A percentile compares a stretch with the other conserved stretches of the same genome.
Evolutionary conservation across 495 filamentous ascomycete genomes (phyloP).

Genomic region (Hypoxylon subgilvum): DNA sequence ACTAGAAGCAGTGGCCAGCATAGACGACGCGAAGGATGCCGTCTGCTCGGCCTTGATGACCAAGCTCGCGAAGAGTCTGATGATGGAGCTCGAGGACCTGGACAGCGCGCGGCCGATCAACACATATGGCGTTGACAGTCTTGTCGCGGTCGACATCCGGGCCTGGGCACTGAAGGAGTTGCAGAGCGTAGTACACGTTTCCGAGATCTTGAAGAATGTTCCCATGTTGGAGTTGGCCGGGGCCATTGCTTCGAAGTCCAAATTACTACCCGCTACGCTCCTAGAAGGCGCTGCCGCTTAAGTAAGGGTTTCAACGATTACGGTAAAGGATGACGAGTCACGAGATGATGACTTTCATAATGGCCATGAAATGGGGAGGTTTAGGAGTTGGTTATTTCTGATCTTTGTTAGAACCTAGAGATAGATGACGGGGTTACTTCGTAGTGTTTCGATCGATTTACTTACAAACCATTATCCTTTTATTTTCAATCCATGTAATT

Average conservation of each 20-base stretch:
- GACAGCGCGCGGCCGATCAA: conserved; percentile 39
- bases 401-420: neutral
- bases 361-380: no score
- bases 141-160: conserved; percentile 56
- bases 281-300: neutral
- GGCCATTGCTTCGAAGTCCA: conserved; percentile 39
- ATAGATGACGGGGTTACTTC: no score
- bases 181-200: conserved; percentile 54
- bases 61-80: conserved; percentile 40
- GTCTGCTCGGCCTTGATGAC: conserved; percentile 37
- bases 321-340: neutral
- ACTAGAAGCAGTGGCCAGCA: conserved; percentile 23
- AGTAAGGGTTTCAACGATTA: neutral
- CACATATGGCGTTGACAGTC: conserved; percentile 53
- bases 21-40: conserved; percentile 25
- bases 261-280: conserved; percentile 27
- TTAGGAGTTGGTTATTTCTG: neutral
- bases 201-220: conserved; percentile 56
- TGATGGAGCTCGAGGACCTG: conserved; percentile 41
- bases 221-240: conserved; percentile 43
- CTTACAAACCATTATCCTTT: no score
- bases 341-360: neutral
- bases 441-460: neutral
- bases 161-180: conserved; percentile 54
- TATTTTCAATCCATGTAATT: no score